Percentiles rank a stretch among this genome's conserved stretches.
Evolutionary conservation across 2,329 filamentous ascomycete genomes (phyloP).

Genomic region (Fusarium virguliforme): DNA sequence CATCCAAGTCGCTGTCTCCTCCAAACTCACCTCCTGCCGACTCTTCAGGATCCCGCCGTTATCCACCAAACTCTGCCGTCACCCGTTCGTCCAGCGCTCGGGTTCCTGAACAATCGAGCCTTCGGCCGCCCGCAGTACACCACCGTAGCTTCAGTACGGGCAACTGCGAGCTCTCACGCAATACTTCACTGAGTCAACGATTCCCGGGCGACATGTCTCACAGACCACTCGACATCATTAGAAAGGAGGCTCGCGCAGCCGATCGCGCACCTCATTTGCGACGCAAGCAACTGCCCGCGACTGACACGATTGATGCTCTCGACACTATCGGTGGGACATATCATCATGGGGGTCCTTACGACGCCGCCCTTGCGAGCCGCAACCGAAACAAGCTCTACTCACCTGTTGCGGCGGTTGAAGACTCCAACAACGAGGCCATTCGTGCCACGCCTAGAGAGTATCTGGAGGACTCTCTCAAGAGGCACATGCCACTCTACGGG

Average conservation of each 20-base stretch:
- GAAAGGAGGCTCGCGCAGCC: slow-evolving; percentile 75
- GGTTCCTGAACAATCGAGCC: slow-evolving; percentile 31
- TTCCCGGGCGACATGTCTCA: slow-evolving; percentile 77
- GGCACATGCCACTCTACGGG: slow-evolving; percentile 86
- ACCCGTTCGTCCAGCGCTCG: slow-evolving; percentile 51
- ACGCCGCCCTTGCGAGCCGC: slow-evolving; percentile 82
- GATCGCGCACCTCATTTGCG: slow-evolving; percentile 78
- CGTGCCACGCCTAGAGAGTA: slow-evolving; percentile 86
- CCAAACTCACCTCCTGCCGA: slow-evolving; percentile 40
- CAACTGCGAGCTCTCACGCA: slow-evolving; percentile 33
- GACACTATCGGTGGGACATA: slow-evolving; percentile 80
- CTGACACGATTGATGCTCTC: slow-evolving; percentile 86
- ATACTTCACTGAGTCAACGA: slow-evolving; percentile 56
- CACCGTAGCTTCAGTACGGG: slow-evolving; percentile 48
- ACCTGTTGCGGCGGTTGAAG: slow-evolving; percentile 82
- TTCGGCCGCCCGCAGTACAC: slow-evolving; percentile 28
- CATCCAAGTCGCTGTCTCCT: slow-evolving; percentile 37
- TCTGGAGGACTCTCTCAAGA: slow-evolving; percentile 79
- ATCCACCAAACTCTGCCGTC: slow-evolving; percentile 54
- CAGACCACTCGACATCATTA: slow-evolving; percentile 77
- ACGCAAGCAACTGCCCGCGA: slow-evolving; percentile 75
- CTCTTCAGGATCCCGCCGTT: slow-evolving; percentile 40
- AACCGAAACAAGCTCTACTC: slow-evolving; percentile 76
- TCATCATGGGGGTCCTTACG: slow-evolving; percentile 93
- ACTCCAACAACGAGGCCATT: slow-evolving; percentile 82